Percentiles rank a stretch among this genome's conserved stretches.
These are phyloP conservation scores for Immersiporthe knoxdaviesiana DNA, from an alignment of 2,329 filamentous ascomycete genomes.

Conservation along the genomic window DNA sequence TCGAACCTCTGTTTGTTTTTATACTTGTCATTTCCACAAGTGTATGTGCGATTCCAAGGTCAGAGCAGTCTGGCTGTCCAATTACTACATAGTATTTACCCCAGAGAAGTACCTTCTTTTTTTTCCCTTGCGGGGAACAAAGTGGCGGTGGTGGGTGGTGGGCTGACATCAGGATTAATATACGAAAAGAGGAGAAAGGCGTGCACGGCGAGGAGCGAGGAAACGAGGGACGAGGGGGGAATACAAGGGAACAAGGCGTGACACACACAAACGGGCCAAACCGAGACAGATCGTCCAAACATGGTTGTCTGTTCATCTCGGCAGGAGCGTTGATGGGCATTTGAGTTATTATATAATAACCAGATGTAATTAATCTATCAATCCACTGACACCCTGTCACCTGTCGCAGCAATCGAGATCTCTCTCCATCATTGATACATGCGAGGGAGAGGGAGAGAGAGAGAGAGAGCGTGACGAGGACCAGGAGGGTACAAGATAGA, in stretches of 20 bases:
- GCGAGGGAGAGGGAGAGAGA: too few species aligned
- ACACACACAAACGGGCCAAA: neutral
- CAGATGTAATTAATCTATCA: neutral
- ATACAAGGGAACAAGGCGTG: too few species aligned
- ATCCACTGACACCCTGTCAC: neutral
- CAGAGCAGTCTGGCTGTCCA: too few species aligned
- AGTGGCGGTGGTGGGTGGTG: neutral
- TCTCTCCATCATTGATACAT: neutral
- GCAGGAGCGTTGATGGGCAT: neutral
- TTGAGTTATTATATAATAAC: neutral
- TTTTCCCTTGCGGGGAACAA: neutral
- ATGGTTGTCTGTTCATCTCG: neutral
- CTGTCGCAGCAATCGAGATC: neutral
- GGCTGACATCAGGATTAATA: neutral
- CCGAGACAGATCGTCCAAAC: neutral
- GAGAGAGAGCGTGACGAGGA: too few species aligned
- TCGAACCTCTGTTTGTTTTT: too few species aligned
- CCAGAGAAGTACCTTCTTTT: too few species aligned
- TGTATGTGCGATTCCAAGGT: neutral
- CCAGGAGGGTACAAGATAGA: neutral
- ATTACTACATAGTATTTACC: too few species aligned
- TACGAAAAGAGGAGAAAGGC: neutral
- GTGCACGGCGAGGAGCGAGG: too few species aligned
- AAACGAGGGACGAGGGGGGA: too few species aligned
- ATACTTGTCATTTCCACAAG: neutral